A percentile compares a stretch with the other conserved stretches of the same genome.
Conservation (phyloP, 2,329 filamentous ascomycete species). For the Phaeophleospora eucalypticola region DNA sequence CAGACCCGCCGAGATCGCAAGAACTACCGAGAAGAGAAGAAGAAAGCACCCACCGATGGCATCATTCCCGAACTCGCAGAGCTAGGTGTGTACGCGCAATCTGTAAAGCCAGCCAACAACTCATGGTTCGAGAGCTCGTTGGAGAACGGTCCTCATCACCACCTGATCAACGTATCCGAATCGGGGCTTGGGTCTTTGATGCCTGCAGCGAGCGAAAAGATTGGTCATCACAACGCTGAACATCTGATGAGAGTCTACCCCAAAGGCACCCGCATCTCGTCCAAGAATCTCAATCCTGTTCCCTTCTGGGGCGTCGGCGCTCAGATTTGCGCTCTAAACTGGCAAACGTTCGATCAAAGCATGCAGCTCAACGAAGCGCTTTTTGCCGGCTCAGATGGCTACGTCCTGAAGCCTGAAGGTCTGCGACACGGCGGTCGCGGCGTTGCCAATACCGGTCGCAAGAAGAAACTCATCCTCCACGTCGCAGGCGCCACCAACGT, state of each 20-base stretch:
- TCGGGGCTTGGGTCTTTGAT: slow-evolving; percentile 53
- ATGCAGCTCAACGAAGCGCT: slow-evolving; percentile 67
- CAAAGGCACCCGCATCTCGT: slow-evolving; percentile 65
- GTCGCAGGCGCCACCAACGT: slow-evolving; percentile 61
- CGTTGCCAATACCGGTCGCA: slow-evolving; percentile 43
- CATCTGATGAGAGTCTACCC: slow-evolving; percentile 69
- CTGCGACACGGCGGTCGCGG: slow-evolving; percentile 56
- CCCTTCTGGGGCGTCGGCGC: slow-evolving; percentile 64
- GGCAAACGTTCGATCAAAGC: slow-evolving; percentile 62
- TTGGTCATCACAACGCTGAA: slow-evolving; percentile 58
- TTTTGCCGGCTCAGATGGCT: slow-evolving; percentile 62
- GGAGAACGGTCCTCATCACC: slow-evolving; percentile 54
- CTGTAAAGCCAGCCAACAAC: slow-evolving; percentile 62
- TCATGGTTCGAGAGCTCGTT: slow-evolving; percentile 58
- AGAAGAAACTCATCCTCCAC: slow-evolving; percentile 54
- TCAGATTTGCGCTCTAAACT: slow-evolving; percentile 67
- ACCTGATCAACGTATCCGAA: slow-evolving; percentile 67
- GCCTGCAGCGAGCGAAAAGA: slow-evolving; percentile 44
- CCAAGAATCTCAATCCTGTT: slow-evolving; percentile 59
- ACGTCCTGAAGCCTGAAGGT: slow-evolving; percentile 60
- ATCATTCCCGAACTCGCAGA: slow-evolving; percentile 64
- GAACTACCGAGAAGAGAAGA: slow-evolving; percentile 54
- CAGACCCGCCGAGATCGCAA: slow-evolving; percentile 45
- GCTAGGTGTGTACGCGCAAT: slow-evolving; percentile 66
- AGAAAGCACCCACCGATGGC: slow-evolving; percentile 40